Conservation (phyloP, 129 eudicot species). For the Silybum marianum region DNA sequence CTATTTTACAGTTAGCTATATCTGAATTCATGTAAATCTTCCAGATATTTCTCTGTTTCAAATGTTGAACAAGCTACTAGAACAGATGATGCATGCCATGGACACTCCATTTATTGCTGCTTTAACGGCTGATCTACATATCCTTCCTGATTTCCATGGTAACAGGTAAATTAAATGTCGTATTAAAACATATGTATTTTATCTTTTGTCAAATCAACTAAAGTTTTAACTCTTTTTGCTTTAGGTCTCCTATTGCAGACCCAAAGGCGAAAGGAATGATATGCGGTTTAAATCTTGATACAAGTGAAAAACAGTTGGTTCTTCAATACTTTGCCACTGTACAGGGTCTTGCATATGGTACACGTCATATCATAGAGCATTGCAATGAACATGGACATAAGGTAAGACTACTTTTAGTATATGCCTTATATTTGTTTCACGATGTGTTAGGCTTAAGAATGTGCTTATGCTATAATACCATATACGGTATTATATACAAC, state of each 20-base stretch:
- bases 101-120: slow-evolving; percentile 77
- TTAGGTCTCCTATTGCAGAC: slow-evolving; percentile 96
- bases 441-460: neutral
- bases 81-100: slow-evolving; percentile 51
- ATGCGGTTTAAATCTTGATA: slow-evolving; percentile 84
- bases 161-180: slow-evolving; percentile 68
- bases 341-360: slow-evolving; percentile 96
- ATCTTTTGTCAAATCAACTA: neutral
- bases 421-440: too few species aligned
- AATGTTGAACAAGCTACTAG: slow-evolving; percentile 73
- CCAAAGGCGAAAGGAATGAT: slow-evolving; percentile 88
- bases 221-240: slow-evolving; percentile 12
- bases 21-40: slow-evolving; percentile 10
- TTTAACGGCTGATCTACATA: slow-evolving; percentile 76
- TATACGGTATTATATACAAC: neutral
- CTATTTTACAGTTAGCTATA: slow-evolving; percentile 10
- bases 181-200: neutral
- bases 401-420: slow-evolving; percentile 45
- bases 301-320: slow-evolving; percentile 91
- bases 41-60: slow-evolving; percentile 79
- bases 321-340: slow-evolving; percentile 88
- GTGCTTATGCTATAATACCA: neutral
- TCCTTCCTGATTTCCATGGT: slow-evolving; percentile 98
- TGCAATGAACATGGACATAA: slow-evolving; percentile 93
- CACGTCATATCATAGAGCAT: slow-evolving; percentile 95